These are phyloP conservation scores for Gloeophyllum trabeum DNA, from an alignment of 768 basidiomycete genomes.

Conservation along the genomic window DNA sequence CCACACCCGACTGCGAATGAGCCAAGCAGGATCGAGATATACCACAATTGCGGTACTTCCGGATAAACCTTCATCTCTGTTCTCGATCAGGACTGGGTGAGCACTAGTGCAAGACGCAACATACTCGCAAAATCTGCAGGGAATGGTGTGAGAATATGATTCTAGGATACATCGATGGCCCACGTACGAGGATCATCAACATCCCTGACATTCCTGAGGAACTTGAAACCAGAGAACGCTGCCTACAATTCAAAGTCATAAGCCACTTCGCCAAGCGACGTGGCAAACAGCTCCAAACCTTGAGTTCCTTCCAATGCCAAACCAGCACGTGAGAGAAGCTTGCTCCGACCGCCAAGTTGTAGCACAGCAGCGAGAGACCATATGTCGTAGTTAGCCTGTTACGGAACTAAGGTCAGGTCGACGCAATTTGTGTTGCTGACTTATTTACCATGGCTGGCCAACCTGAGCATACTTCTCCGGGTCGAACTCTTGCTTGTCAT, in stretches of 20 bases:
- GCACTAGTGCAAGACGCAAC: constrained; percentile 1
- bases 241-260: constrained; percentile 1
- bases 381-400: constrained; percentile 29
- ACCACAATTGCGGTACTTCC: constrained; percentile 46
- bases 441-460: constrained; percentile 17
- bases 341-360: constrained; percentile 38
- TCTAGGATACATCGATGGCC: background rate
- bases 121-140: background rate
- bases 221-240: constrained; percentile 32
- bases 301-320: constrained; percentile 42
- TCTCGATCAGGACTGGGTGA: background rate
- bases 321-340: constrained; percentile 36
- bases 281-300: constrained; percentile 18
- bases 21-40: constrained; percentile 12
- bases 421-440: constrained; percentile 13
- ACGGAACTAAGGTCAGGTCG: constrained; percentile 17
- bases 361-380: constrained; percentile 28
- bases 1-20: constrained; percentile 3
- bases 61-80: constrained; percentile 38
- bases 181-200: constrained; percentile 38
- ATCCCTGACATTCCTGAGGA: constrained; percentile 25
- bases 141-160: too few species aligned
- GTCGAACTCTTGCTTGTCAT: constrained; percentile 22
- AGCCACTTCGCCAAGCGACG: background rate
- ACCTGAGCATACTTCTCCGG: constrained; percentile 13